Conservation (phyloP, 176 grass and related monocot species). For the Bromus sterilis region DNA sequence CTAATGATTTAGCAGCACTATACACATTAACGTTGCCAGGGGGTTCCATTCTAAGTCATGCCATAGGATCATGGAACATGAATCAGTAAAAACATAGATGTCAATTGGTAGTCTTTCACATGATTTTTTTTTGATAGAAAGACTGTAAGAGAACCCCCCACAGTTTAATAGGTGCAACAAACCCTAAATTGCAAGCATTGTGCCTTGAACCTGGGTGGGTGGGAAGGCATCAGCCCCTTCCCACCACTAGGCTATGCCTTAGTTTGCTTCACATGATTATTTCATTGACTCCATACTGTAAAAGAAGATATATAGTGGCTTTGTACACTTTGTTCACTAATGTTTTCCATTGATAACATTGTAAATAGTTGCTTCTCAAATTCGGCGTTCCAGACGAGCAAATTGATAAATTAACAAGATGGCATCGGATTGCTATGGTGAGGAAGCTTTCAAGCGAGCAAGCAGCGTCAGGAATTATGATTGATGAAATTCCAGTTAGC, state of each 20-base stretch:
- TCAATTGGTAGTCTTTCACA: slow-evolving; percentile 2
- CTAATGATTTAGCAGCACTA: slow-evolving; percentile 17
- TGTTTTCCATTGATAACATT: slow-evolving; percentile 2
- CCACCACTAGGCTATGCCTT: too few species aligned
- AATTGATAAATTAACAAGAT: slow-evolving; percentile 96
- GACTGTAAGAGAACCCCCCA: too few species aligned
- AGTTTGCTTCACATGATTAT: neutral
- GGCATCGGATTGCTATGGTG: slow-evolving; percentile 96
- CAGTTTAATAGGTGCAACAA: too few species aligned
- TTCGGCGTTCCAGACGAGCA: slow-evolving; percentile 87
- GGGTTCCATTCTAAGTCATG: neutral
- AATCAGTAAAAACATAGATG: neutral
- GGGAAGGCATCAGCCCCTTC: too few species aligned
- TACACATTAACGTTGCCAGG: neutral
- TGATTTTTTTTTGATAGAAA: neutral
- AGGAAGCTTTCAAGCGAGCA: slow-evolving; percentile 96
- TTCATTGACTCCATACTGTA: neutral
- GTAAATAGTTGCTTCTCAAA: slow-evolving; percentile 79
- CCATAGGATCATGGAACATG: neutral
- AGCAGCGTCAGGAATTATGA: slow-evolving; percentile 73
- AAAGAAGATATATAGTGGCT: neutral
- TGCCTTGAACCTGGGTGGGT: too few species aligned
- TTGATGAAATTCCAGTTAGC: slow-evolving; percentile 80
- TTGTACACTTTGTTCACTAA: slow-evolving; percentile 9
- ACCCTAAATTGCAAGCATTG: too few species aligned